Conservation (phyloP, 208 protist genomes). For the Leishmania gerbilli region DNA sequence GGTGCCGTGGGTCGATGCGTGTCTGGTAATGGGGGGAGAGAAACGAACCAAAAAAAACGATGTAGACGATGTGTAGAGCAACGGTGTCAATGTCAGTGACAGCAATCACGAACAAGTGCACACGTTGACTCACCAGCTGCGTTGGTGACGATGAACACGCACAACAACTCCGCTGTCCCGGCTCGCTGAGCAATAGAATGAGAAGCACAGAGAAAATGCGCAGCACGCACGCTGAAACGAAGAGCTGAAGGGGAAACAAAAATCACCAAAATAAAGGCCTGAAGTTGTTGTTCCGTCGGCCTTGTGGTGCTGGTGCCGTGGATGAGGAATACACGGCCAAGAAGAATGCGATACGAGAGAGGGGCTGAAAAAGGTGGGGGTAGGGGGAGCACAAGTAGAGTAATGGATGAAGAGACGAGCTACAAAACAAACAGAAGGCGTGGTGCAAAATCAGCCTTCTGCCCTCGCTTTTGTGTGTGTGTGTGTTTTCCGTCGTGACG, state of each 20-base stretch:
- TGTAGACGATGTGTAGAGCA: neutral
- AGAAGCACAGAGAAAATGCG: neutral
- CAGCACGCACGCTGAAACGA: neutral
- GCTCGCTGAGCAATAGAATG: neutral
- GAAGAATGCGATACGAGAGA: neutral
- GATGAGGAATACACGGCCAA: neutral
- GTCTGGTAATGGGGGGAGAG: neutral
- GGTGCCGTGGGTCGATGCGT: neutral
- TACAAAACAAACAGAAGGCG: neutral
- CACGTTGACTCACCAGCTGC: neutral
- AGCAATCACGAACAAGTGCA: constrained; percentile 10
- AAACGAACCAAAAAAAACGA: neutral
- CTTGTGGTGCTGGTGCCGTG: neutral
- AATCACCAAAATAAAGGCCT: neutral
- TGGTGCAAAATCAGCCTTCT: neutral
- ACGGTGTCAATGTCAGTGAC: neutral
- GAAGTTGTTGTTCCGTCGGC: neutral
- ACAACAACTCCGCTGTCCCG: neutral
- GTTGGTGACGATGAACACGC: neutral
- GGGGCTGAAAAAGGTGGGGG: neutral
- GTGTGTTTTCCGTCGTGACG: too few species aligned
- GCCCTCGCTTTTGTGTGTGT: too few species aligned
- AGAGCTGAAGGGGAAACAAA: neutral
- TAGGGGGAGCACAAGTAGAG: neutral
- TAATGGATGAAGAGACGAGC: neutral